A percentile compares a stretch with the other conserved stretches of the same genome.
phyloP scores from a whole-genome alignment of 805 yeast species.

The Wickerhamomyces bovis region DNA sequence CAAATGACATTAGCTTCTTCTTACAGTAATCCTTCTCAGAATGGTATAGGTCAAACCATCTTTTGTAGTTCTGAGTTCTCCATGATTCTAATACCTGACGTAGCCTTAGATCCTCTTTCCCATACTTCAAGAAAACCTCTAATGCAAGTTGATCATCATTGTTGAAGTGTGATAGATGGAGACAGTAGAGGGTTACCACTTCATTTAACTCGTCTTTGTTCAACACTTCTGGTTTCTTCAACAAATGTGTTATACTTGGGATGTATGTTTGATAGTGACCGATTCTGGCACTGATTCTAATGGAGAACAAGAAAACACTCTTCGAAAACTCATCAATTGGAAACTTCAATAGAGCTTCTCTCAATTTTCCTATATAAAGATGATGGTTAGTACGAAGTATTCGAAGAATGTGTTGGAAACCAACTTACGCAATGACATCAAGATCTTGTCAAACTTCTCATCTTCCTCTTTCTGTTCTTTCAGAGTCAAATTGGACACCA shows the following conservation, averaged over 20 bases:
- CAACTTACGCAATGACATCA: slow-evolving; percentile 29
- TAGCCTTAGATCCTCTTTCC: slow-evolving; percentile 27
- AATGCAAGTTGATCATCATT: slow-evolving; percentile 14
- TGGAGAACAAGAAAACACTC: slow-evolving; percentile 44
- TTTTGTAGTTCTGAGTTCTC: slow-evolving; percentile 26
- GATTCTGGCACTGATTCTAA: slow-evolving; percentile 38
- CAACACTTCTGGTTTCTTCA: slow-evolving; percentile 18
- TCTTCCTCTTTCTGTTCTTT: slow-evolving; percentile 1
- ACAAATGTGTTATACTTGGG: slow-evolving; percentile 41
- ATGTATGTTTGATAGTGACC: slow-evolving; percentile 54
- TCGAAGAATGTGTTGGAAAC: too few relatives aligned
- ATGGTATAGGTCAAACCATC: slow-evolving; percentile 27
- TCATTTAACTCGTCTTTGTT: slow-evolving; percentile 32
- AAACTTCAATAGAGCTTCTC: slow-evolving; percentile 46
- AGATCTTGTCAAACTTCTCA: slow-evolving; percentile 23
- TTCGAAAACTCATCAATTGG: slow-evolving; percentile 37
- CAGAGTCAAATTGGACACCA: neutral
- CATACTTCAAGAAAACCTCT: slow-evolving; percentile 24
- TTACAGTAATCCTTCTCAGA: slow-evolving; percentile 11
- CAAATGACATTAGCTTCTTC: slow-evolving; percentile 37
- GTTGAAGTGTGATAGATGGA: slow-evolving; percentile 34
- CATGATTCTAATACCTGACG: slow-evolving; percentile 28
- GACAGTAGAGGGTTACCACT: slow-evolving; percentile 33
- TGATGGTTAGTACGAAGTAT: neutral
- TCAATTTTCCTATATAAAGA: slow-evolving; percentile 34